Evolutionary conservation across 108 stramenopile species (phyloP).

Genomic region (Skeletonema tropicum): DNA sequence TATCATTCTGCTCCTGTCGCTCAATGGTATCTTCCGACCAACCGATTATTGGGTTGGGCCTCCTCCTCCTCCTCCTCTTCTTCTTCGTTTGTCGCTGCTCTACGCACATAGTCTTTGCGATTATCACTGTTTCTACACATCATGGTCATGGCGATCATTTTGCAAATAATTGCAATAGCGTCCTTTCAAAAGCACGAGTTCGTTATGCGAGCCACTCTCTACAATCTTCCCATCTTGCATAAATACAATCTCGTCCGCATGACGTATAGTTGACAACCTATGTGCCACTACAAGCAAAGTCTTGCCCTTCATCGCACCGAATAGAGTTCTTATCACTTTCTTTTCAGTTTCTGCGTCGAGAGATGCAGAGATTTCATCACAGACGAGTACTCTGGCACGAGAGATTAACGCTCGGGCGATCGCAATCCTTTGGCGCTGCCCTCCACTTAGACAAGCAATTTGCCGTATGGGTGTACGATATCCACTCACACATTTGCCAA

Average conservation of each 20-base stretch:
- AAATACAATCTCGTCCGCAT: constrained; percentile 92
- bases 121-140: too few species aligned
- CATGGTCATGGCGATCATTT: not conserved
- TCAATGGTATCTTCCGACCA: too few species aligned
- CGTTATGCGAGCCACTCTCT: constrained; percentile 90
- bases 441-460: constrained; percentile 56
- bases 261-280: constrained; percentile 83
- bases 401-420: constrained; percentile 83
- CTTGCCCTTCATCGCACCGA: constrained; percentile 20
- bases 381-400: constrained; percentile 13
- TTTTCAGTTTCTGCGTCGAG: constrained; percentile 29
- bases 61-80: too few species aligned
- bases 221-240: constrained; percentile 76
- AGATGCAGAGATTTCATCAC: constrained; percentile 25
- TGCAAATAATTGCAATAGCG: constrained; percentile 21
- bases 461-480: constrained; percentile 80
- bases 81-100: too few species aligned
- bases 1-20: too few species aligned
- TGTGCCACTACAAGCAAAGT: constrained; percentile 86
- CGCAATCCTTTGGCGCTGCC: constrained; percentile 92
- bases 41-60: too few species aligned
- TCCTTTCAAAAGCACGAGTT: constrained; percentile 58
- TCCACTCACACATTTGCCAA: constrained; percentile 50
- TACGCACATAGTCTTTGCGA: too few species aligned
- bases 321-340: constrained; percentile 13